Conservation (phyloP, 2,329 filamentous ascomycete species). For the Aspergillus versicolor region DNA sequence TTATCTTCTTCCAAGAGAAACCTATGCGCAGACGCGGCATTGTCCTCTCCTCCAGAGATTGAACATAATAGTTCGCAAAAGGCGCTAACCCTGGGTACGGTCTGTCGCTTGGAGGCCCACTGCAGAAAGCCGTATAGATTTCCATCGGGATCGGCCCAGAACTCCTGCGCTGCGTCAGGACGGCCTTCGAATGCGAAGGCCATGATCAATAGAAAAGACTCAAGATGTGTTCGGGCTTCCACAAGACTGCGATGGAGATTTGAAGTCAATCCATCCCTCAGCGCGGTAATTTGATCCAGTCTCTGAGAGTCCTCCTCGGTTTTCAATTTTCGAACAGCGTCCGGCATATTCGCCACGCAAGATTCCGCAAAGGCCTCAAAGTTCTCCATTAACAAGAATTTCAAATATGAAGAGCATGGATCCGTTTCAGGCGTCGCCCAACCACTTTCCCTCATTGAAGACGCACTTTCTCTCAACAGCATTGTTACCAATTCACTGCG, state of each 20-base stretch:
- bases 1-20: slow-evolving; percentile 86
- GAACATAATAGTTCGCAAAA: slow-evolving; percentile 96
- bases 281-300: slow-evolving; percentile 46
- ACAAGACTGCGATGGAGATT: slow-evolving; percentile 40
- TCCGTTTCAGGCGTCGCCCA: slow-evolving; percentile 66
- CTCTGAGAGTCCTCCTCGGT: slow-evolving; percentile 84
- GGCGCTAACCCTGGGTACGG: slow-evolving; percentile 90
- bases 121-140: slow-evolving; percentile 93
- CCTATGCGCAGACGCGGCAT: slow-evolving; percentile 79
- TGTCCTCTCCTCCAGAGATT: slow-evolving; percentile 77
- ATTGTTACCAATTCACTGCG: slow-evolving; percentile 78
- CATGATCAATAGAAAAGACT: slow-evolving; percentile 88
- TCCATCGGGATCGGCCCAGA: slow-evolving; percentile 90
- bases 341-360: slow-evolving; percentile 93
- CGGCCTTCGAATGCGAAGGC: slow-evolving; percentile 87
- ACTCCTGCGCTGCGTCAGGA: slow-evolving; percentile 78
- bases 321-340: slow-evolving; percentile 81
- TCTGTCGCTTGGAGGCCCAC: slow-evolving; percentile 93
- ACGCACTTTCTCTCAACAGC: slow-evolving; percentile 75
- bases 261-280: slow-evolving; percentile 44
- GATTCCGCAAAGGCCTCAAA: slow-evolving; percentile 86
- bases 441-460: slow-evolving; percentile 69
- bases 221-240: slow-evolving; percentile 62
- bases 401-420: slow-evolving; percentile 70
- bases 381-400: slow-evolving; percentile 71